phyloP scores from a whole-genome alignment of 768 basidiomycete species.

The Mycena vulgaris region DNA sequence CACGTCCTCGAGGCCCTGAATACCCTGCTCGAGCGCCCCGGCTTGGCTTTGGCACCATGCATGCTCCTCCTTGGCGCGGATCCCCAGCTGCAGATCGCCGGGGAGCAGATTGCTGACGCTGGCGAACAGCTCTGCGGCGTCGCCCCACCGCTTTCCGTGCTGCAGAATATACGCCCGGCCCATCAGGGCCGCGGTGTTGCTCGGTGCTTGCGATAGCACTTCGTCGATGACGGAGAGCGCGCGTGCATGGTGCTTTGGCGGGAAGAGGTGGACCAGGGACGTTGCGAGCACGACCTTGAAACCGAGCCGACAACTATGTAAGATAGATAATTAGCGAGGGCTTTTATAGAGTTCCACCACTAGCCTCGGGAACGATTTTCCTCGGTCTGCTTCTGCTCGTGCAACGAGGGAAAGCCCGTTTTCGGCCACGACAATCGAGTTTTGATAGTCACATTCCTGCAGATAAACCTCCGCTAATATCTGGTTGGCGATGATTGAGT shows the following conservation, averaged over 20 bases:
- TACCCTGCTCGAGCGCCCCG: constrained; percentile 62
- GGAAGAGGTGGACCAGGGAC: constrained; percentile 86
- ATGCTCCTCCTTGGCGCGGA: constrained; percentile 84
- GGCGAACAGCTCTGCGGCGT: constrained; percentile 75
- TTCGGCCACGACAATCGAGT: constrained; percentile 80
- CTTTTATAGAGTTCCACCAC: constrained; percentile 34
- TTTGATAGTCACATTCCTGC: constrained; percentile 80
- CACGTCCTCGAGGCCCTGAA: constrained; percentile 64
- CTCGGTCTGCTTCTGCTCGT: constrained; percentile 69
- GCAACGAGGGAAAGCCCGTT: constrained; percentile 73
- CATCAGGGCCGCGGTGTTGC: constrained; percentile 78
- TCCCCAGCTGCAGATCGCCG: constrained; percentile 60
- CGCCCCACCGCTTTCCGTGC: constrained; percentile 73
- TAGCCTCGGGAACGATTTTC: constrained; percentile 66
- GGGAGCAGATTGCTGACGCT: constrained; percentile 66
- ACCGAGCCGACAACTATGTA: constrained; percentile 71
- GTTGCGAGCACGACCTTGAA: constrained; percentile 83
- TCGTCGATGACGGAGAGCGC: constrained; percentile 84
- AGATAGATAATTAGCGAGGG: not conserved
- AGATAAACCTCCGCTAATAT: constrained; percentile 78
- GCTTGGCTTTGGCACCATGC: constrained; percentile 87
- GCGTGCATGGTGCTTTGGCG: constrained; percentile 90
- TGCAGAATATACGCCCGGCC: constrained; percentile 83
- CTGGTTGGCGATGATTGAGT: constrained; percentile 78
- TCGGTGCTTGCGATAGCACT: constrained; percentile 73